Base-by-base conservation (phyloP, 225 moss, liverwort and hornwort genomes). In the Polytrichum formosum region DNA sequence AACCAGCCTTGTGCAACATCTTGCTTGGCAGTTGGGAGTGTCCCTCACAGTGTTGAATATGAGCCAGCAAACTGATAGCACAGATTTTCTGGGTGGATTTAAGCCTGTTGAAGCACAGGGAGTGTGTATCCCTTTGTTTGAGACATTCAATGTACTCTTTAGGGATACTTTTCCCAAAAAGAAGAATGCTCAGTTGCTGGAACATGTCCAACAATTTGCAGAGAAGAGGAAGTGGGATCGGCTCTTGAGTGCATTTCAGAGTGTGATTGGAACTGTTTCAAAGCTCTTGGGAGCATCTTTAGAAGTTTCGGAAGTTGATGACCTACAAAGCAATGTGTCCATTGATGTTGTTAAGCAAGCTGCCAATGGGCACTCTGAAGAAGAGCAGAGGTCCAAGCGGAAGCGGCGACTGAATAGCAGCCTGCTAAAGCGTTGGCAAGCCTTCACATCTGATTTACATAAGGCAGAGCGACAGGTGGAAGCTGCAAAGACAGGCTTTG, bases 381-480 rank as follows among this genome's bases (percentile, higher is more conserved):
- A 81, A 75, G 88, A 90, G 73, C 88, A 83, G 73, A 79, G 72
- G 55, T 68, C 85, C 18, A 98, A 98, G 79, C 79, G 97, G 68
- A 92, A 85, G 81, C 91, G 88, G 66, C 75, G 78, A 22, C 79
- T 92, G 27, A 87, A 80, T 74, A 79, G 68, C 61, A 85, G 66
- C 64, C 72, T 90, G 8, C 33, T 91, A 19, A 83, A 78, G 71
- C 77, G 82, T 28, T 98, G 97, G 97, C 84, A 90, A 67, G 83
- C 79, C 60, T 98, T 98, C 73, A 74, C 86, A 30, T 55, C 70
- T 3, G 83, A 92, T 61, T 80, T 98, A 37, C 82, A 81, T 26
- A 98, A 88, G 88, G 97, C 91, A 75, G 97, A 98, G 83, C 83
- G 94, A 65, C 97, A 98, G 78, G 92, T 98, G 64, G 94, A 94